Base-by-base conservation (phyloP, 441 rosid genomes). In the Metrosideros polymorpha region DNA sequence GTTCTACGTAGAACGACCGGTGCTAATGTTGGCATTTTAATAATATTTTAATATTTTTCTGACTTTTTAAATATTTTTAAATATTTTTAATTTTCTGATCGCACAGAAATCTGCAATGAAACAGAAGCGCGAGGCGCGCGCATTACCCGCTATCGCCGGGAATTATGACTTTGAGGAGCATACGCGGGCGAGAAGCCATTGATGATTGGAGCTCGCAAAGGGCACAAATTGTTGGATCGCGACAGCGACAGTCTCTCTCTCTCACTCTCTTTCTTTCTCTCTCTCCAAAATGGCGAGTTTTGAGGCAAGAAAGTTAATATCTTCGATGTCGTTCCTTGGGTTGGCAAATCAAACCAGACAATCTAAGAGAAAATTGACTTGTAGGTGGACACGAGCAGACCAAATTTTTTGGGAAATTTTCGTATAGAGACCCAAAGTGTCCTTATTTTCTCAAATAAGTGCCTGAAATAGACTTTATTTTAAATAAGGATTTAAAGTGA, bases 121-220 rank as follows among this genome's bases (percentile, higher is more conserved):
- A 14, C 9, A 55, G n/a, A n/a, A n/a, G n/a, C n/a, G n/a, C 59
- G n/a, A n/a, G n/a, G 59, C 54, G 57, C 27, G 43, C n/a, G 9
- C 79, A 71, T 84, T 49, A 84, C 86, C 86, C 86, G 55, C 86
- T 84, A 9, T 84, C 86, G 29, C 86, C 86, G n/a, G 63, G 86
- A 24, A 84, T 84, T 35, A 84, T 84, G 39, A 84, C 86, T 52
- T 84, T 84, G 79, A 84, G 86, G 79, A 84, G 86, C 86, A 61
- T 84, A 24, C 86, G 86, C 82, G 82, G 42, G 61, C 86, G 86
- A 19, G 86, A 84, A 61, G 86, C 57, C 86, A 84, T 84, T 27
- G 39, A 19, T 30, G 51, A 50, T 27, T 43, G 54, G 86, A 61
- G 75, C 45, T 42, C 42, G n/a, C n/a, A 35, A 52, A 30, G 19